phyloP scores from a whole-genome alignment of 2,329 filamentous ascomycete genomes.

The Cadophora gregata region DNA sequence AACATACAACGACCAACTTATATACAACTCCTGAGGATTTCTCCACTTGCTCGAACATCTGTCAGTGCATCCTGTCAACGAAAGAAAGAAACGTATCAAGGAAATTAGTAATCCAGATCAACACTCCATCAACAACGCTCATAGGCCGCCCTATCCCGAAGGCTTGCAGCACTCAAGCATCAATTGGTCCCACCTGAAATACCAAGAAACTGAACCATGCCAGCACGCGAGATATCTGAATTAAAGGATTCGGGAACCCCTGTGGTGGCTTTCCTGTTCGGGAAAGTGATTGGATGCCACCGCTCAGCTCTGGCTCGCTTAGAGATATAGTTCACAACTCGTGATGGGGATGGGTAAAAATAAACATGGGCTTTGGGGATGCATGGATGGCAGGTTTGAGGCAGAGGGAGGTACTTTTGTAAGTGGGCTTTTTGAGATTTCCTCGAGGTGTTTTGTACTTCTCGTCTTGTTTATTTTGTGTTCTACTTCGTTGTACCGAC shows the following conservation, averaged over 20 bases:
- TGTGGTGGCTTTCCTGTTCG: constrained; percentile 1
- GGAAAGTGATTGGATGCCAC: neutral
- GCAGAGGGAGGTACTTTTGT: neutral
- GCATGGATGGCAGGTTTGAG: neutral
- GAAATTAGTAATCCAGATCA: neutral
- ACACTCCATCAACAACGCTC: neutral
- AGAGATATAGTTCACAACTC: neutral
- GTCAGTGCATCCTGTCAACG: neutral
- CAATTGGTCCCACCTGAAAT: neutral
- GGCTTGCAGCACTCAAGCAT: neutral
- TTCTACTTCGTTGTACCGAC: neutral
- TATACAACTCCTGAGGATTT: too few relatives aligned
- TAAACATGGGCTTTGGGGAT: constrained; percentile 4
- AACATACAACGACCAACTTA: too few relatives aligned
- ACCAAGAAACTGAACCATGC: neutral
- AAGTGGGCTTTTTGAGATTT: neutral
- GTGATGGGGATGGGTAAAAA: constrained; percentile 2
- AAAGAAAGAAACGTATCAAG: neutral
- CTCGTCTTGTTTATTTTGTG: neutral
- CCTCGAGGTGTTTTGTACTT: neutral
- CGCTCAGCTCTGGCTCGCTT: neutral
- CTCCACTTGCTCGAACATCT: too few relatives aligned
- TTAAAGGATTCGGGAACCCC: neutral
- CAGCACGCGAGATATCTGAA: neutral
- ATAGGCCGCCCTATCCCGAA: constrained; percentile 1